A percentile compares a stretch with the other conserved stretches of the same genome.
These are phyloP conservation scores for Scedosporium aurantiacum DNA, from an alignment of 2,329 filamentous ascomycete genomes.

Conservation along the genomic window DNA sequence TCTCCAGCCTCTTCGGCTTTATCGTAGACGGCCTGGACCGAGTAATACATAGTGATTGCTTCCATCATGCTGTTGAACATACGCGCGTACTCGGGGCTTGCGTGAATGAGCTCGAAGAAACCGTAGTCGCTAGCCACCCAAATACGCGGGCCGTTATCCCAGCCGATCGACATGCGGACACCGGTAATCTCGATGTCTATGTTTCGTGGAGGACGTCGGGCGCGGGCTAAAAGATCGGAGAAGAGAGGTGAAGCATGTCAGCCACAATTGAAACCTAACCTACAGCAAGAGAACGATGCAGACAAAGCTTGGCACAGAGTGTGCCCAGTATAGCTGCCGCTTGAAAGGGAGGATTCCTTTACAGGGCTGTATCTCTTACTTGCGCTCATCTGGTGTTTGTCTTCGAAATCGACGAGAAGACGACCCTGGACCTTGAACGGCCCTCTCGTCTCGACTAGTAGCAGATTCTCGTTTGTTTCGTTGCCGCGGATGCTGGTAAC, in stretches of 20 bases:
- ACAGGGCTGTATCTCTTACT: not conserved
- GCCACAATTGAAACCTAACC: not conserved
- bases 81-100: conserved; percentile 42
- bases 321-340: not conserved
- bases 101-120: conserved; percentile 54
- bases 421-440: conserved; percentile 52
- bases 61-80: conserved; percentile 51
- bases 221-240: conserved; percentile 18
- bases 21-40: conserved; percentile 46
- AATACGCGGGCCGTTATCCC: conserved; percentile 40
- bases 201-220: conserved; percentile 15
- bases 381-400: conserved; percentile 22
- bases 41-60: conserved; percentile 54
- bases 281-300: not conserved
- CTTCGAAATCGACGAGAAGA: conserved; percentile 37
- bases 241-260: not conserved
- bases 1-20: conserved; percentile 15
- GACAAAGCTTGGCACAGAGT: not conserved
- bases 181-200: conserved; percentile 44
- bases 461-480: conserved; percentile 43
- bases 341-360: not conserved
- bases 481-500: conserved; percentile 44
- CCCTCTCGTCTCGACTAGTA: conserved; percentile 47
- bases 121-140: conserved; percentile 56
- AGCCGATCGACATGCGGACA: conserved; percentile 36